Evolutionary conservation across 2,329 filamentous ascomycete species (phyloP).

Genomic region (Nothophaeocryptopus gaeumannii): DNA sequence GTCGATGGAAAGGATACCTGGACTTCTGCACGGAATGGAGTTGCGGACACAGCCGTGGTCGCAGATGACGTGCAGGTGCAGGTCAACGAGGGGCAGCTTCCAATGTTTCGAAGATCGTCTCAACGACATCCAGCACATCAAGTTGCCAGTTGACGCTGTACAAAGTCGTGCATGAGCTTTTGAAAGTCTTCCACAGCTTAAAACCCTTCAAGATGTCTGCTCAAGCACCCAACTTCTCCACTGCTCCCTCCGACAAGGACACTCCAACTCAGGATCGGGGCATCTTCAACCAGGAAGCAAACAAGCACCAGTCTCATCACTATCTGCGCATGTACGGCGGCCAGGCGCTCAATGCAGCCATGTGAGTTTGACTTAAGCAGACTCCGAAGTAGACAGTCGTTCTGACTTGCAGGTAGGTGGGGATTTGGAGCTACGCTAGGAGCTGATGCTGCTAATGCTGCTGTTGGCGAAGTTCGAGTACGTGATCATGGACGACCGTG

Average conservation of each 20-base stretch:
- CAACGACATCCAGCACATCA: neutral
- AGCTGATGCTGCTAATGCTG: slow-evolving; percentile 31
- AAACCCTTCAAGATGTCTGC: slow-evolving; percentile 20
- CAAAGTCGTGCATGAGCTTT: neutral
- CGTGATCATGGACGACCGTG: neutral
- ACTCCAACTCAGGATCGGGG: slow-evolving; percentile 29
- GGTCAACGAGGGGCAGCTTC: too few species aligned
- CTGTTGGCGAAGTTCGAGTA: slow-evolving; percentile 31
- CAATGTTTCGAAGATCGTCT: too few species aligned
- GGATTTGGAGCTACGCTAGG: slow-evolving; percentile 32
- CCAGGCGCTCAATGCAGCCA: slow-evolving; percentile 24
- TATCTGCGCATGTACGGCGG: slow-evolving; percentile 33
- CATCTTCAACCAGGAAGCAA: slow-evolving; percentile 28
- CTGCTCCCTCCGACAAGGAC: slow-evolving; percentile 27
- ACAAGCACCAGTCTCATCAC: slow-evolving; percentile 32
- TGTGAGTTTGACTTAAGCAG: neutral
- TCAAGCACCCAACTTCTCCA: slow-evolving; percentile 19
- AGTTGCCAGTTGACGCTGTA: neutral
- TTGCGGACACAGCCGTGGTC: too few species aligned
- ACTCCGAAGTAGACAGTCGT: too few species aligned
- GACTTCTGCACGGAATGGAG: too few species aligned
- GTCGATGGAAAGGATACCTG: neutral
- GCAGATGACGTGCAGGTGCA: too few species aligned
- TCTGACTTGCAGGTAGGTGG: slow-evolving; percentile 1
- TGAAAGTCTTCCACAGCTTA: neutral